Base-by-base conservation (phyloP, 768 basidiomycete species). In the Hericium alpestre region DNA sequence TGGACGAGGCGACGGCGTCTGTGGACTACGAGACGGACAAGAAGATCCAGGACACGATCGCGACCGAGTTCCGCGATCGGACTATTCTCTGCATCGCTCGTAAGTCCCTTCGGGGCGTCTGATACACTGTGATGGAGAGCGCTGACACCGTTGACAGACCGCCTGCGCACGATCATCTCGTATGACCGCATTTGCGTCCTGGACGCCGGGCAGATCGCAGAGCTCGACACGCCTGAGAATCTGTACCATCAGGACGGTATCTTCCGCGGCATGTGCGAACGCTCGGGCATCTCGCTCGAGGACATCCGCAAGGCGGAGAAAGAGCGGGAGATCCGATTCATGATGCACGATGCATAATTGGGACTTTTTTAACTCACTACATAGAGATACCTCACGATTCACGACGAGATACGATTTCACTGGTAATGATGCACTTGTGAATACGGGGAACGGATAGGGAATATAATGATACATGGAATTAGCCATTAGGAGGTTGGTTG, bases 1-100 rank as follows among this genome's bases (percentile, higher is more conserved):
- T 97, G 11, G 93, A 96, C 66, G 93, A 94, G 73, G 92, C 92
- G 0, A 93, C 91, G 51, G 89, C 89, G n/a, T 88, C 87, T 11
- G 89, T 93, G 27, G 90, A 93, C 63, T 87, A 85, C 62, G 90
- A 90, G 70, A 94, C 91, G 0, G 93, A 96, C 72, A 74, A 83
- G 57, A 90, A 89, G 67, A 93, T 98, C 58, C 93, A 96, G 66
- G 79, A 87, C 60, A 95, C 93, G 5, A 95, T 97, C 60, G 79
- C 89, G 1, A 75, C 76, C 51, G 86, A 88, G 73, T 97, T 95
- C 73, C 73, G 77, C 47, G 85, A 92, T 67, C 83, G 85, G 61
- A 95, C 93, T 0, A 80, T 94, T 55, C 70, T 94, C 15, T 92
- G 88, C 69, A 93, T 94, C 59, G 89, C 89, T 59, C 90, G 86